Conservation (phyloP, 768 basidiomycete genomes). For the Phaeotremella fagi region DNA sequence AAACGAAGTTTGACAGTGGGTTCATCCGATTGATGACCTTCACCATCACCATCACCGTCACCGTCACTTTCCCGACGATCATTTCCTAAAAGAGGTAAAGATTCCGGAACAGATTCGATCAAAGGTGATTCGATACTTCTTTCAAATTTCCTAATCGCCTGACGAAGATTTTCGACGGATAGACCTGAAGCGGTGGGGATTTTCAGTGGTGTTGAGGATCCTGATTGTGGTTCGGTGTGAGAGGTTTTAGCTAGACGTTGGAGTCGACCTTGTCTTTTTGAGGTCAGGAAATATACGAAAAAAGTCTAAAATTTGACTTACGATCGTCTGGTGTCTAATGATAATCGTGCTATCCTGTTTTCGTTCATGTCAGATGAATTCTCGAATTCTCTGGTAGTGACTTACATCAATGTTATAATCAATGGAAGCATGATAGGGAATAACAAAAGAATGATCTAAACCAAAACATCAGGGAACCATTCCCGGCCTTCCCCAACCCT, state of each 20-base stretch:
- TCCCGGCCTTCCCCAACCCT: too few relatives aligned
- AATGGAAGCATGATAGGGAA: conserved; percentile 32
- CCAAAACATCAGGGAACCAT: conserved; percentile 1
- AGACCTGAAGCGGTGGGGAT: conserved; percentile 15
- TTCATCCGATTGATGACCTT: too few relatives aligned
- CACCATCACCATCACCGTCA: too few relatives aligned
- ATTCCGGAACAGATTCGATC: conserved; percentile 9
- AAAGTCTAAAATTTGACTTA: conserved; percentile 5
- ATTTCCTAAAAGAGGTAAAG: neutral
- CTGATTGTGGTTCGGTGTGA: neutral
- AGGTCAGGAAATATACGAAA: neutral
- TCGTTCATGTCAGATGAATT: too few relatives aligned
- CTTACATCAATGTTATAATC: conserved; percentile 28
- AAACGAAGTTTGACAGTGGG: conserved; percentile 15
- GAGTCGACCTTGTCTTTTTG: conserved; percentile 4
- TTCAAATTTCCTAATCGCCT: conserved; percentile 28
- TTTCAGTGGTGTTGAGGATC: neutral
- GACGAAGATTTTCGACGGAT: conserved; percentile 20
- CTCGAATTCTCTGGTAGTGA: too few relatives aligned
- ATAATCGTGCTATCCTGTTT: conserved; percentile 20
- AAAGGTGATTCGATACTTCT: conserved; percentile 25
- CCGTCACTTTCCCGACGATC: neutral
- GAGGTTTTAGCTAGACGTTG: conserved; percentile 15
- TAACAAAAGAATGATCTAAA: conserved; percentile 28
- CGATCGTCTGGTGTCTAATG: conserved; percentile 27